Percentiles rank a stretch among this genome's conserved stretches.
phyloP scores from a whole-genome alignment of 1,284 basidiomycete species.

The Sanguinoderma infundibulare region DNA sequence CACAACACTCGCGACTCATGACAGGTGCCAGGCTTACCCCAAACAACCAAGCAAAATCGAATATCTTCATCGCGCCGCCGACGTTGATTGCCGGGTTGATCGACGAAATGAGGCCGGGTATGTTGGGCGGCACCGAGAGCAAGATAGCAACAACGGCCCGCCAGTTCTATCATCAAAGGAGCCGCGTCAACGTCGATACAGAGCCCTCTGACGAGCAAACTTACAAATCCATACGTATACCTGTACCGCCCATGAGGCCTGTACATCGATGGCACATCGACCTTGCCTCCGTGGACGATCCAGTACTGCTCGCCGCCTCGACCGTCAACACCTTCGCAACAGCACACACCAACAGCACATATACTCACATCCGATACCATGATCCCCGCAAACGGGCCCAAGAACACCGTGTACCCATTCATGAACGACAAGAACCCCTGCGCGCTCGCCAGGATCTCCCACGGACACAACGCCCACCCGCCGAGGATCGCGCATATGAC shows the following conservation, averaged over 20 bases:
- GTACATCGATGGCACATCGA: conserved; percentile 77
- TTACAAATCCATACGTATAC: conserved; percentile 66
- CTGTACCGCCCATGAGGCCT: conserved; percentile 66
- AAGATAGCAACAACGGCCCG: conserved; percentile 68
- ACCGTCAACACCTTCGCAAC: neutral
- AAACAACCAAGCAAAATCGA: conserved; percentile 73
- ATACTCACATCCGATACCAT: conserved; percentile 70
- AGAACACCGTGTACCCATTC: conserved; percentile 74
- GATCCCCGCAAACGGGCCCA: conserved; percentile 75
- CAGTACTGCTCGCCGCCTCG: conserved; percentile 51
- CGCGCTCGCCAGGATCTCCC: conserved; percentile 58
- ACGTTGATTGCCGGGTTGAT: conserved; percentile 64
- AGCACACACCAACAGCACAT: neutral
- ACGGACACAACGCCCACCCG: conserved; percentile 62
- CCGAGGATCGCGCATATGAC: conserved; percentile 75
- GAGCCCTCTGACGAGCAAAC: conserved; percentile 24
- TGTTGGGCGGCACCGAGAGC: conserved; percentile 62
- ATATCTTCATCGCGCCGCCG: conserved; percentile 56
- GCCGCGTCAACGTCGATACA: rapidly evolving
- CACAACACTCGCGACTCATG: too few species aligned
- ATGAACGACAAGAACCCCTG: conserved; percentile 58
- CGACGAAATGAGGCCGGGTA: conserved; percentile 71
- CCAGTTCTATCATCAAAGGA: conserved; percentile 61
- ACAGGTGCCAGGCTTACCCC: conserved; percentile 50
- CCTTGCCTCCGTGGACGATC: conserved; percentile 63